Conservation (phyloP, 192 early-diverging fungal genomes). For the Coemansia sp. region DNA sequence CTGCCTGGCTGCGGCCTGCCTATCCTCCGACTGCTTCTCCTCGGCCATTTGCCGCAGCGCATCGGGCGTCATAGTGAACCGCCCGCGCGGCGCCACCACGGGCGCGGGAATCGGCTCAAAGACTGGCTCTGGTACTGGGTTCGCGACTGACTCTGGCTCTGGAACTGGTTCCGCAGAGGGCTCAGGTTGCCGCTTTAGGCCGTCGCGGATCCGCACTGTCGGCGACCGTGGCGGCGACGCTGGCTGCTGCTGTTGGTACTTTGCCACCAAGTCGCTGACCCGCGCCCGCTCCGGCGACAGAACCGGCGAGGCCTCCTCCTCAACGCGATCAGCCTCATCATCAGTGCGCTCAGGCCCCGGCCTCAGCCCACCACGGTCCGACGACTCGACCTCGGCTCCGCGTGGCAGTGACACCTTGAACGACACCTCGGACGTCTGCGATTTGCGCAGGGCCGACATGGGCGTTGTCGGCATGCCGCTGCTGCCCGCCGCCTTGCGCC, state of each 20-base stretch:
- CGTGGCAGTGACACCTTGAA: slow-evolving; percentile 28
- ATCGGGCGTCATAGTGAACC: slow-evolving; percentile 45
- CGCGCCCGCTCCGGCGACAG: slow-evolving; percentile 1
- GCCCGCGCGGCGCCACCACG: neutral
- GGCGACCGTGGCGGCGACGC: slow-evolving; percentile 7
- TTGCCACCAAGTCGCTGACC: slow-evolving; percentile 20
- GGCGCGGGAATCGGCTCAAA: neutral
- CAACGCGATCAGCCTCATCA: neutral
- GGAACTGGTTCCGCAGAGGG: neutral
- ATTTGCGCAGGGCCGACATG: slow-evolving; percentile 43
- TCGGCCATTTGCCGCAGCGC: slow-evolving; percentile 30
- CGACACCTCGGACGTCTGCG: slow-evolving; percentile 34
- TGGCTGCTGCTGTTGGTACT: slow-evolving; percentile 13
- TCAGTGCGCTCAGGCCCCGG: neutral
- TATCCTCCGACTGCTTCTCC: neutral
- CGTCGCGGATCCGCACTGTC: slow-evolving; percentile 14
- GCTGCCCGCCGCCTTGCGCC: slow-evolving; percentile 8
- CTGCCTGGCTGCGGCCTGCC: neutral
- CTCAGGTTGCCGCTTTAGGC: neutral
- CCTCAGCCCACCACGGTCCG: neutral
- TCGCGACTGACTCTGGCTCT: no score
- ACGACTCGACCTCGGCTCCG: neutral
- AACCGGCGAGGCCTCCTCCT: slow-evolving; percentile 2
- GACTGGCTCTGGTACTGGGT: neutral
- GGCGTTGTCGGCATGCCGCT: slow-evolving; percentile 17